Conservation (phyloP, 2,329 filamentous ascomycete species). For the Aspergillus sp. region DNA sequence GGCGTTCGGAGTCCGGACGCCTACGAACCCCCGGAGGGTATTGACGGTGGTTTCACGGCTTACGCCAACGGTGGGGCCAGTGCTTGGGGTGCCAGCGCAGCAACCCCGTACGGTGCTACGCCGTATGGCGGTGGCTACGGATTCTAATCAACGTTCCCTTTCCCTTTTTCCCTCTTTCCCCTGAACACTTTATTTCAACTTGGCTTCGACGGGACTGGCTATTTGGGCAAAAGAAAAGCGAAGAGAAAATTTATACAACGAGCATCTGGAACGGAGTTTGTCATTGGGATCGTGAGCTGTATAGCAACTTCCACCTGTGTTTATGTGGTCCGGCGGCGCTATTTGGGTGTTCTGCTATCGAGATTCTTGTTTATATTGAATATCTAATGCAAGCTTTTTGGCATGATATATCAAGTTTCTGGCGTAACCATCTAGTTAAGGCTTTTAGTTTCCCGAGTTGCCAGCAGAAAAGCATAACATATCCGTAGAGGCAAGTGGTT, state of each 20-base stretch:
- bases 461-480: too few species aligned
- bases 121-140: conserved; percentile 21
- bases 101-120: conserved; percentile 52
- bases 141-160: conserved; percentile 11
- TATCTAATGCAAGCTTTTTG: too few species aligned
- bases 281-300: neutral
- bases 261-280: neutral
- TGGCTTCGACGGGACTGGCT: neutral
- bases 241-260: neutral
- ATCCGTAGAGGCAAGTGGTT: too few species aligned
- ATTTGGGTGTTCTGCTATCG: too few species aligned
- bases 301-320: neutral
- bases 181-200: neutral
- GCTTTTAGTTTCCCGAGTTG: too few species aligned
- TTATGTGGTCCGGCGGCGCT: too few species aligned
- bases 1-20: conserved; percentile 47
- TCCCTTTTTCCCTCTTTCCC: neutral
- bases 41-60: conserved; percentile 36
- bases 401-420: too few species aligned
- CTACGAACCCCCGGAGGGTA: conserved; percentile 41
- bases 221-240: neutral
- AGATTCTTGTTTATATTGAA: too few species aligned
- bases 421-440: too few species aligned
- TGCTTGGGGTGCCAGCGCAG: conserved; percentile 58
- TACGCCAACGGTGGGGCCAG: conserved; percentile 47